Percentiles rank a stretch among this genome's conserved stretches.
These are phyloP conservation scores for Trichosanthes truncata DNA, from an alignment of 306 rosid genomes.

Conservation along the genomic window DNA sequence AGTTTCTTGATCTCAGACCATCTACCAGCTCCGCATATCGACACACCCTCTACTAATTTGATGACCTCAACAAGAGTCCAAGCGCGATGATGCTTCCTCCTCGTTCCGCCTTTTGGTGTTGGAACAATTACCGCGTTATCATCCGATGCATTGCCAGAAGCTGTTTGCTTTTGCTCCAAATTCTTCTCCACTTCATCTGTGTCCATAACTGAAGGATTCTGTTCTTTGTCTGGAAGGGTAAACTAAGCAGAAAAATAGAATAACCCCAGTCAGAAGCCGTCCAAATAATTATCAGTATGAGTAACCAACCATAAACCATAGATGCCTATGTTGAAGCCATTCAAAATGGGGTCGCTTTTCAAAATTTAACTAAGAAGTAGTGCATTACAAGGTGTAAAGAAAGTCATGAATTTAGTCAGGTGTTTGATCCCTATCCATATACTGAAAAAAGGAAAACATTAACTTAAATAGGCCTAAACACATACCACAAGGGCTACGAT, in stretches of 20 bases:
- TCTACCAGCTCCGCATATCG: conserved; percentile 85
- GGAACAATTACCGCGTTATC: conserved; percentile 37
- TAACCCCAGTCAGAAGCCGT: not conserved
- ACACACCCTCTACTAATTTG: conserved; percentile 86
- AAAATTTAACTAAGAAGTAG: not conserved
- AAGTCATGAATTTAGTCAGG: not conserved
- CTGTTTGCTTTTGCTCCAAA: conserved; percentile 27
- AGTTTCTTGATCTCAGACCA: conserved; percentile 98
- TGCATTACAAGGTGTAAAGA: not conserved
- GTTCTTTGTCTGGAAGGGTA: conserved; percentile 39
- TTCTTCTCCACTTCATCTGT: conserved; percentile 31
- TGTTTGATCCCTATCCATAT: not conserved
- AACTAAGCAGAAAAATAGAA: conserved; percentile 9
- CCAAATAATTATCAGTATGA: not conserved
- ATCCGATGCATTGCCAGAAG: conserved; percentile 40
- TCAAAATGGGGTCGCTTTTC: not conserved
- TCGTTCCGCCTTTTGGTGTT: conserved; percentile 76
- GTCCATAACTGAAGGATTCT: conserved; percentile 21
- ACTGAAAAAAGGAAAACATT: not conserved
- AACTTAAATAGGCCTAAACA: not conserved
- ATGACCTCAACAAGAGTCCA: conserved; percentile 89
- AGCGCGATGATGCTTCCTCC: conserved; percentile 95
- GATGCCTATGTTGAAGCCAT: not conserved
- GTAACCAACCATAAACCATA: not conserved
- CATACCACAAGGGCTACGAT: conserved; percentile 69